Conservation (phyloP, 345 rosid genomes). For the Litchi chinensis region DNA sequence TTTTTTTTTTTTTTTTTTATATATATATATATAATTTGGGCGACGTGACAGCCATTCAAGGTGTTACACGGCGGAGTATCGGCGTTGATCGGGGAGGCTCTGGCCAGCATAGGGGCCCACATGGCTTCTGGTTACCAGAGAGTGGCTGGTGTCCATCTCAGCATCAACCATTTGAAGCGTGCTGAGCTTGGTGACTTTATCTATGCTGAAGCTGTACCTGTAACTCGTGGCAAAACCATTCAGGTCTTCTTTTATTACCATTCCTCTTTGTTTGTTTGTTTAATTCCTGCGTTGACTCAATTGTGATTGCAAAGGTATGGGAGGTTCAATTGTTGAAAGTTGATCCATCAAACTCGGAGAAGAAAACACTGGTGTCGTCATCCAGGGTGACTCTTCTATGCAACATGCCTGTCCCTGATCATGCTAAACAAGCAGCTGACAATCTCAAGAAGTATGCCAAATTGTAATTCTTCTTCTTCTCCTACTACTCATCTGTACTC, state of each 20-base stretch:
- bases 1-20: too few relatives aligned
- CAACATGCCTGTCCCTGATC: conserved; percentile 75
- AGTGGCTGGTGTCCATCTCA: conserved; percentile 85
- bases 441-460: conserved; percentile 54
- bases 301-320: conserved; percentile 61
- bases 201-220: conserved; percentile 69
- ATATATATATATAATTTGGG: neutral
- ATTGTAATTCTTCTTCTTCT: conserved; percentile 31
- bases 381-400: conserved; percentile 71
- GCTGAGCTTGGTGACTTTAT: conserved; percentile 79
- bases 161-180: conserved; percentile 73
- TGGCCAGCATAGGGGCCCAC: conserved; percentile 94
- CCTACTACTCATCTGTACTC: neutral
- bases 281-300: neutral
- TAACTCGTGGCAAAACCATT: conserved; percentile 67
- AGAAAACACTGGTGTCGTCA: conserved; percentile 49
- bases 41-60: conserved; percentile 71
- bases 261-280: neutral
- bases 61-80: conserved; percentile 96
- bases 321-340: conserved; percentile 73
- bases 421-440: conserved; percentile 51
- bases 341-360: conserved; percentile 39
- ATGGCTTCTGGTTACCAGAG: conserved; percentile 77
- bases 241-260: conserved; percentile 45
- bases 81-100: conserved; percentile 79